Evolutionary conservation across 768 basidiomycete genomes (phyloP).

Genomic region (Kwoniella europaea): DNA sequence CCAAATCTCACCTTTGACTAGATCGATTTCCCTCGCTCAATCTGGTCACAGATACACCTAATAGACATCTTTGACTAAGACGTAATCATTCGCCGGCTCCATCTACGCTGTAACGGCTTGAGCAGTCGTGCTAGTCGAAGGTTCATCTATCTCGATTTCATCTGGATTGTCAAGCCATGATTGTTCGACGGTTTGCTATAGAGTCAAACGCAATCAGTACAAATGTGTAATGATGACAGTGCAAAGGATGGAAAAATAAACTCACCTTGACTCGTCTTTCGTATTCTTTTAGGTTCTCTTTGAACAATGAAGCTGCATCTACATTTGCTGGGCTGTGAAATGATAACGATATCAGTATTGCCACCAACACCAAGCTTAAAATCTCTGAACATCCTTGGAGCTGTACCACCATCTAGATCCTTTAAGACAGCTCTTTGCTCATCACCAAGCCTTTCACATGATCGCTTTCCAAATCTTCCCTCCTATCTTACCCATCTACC

Average conservation of each 20-base stretch:
- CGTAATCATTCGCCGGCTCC: background rate
- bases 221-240: background rate
- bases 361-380: background rate
- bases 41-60: too few species aligned
- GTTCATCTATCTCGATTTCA: constrained; percentile 32
- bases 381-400: too few species aligned
- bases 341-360: background rate
- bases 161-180: constrained; percentile 77
- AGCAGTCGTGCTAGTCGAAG: constrained; percentile 2
- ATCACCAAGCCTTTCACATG: too few species aligned
- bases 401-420: too few species aligned
- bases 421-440: too few species aligned
- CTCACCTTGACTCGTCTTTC: constrained; percentile 78
- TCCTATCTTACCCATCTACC: background rate
- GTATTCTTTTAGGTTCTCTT: constrained; percentile 99
- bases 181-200: constrained; percentile 75
- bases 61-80: too few species aligned
- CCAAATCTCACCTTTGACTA: too few species aligned
- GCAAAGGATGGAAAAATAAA: background rate
- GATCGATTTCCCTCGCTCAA: too few species aligned
- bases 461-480: too few species aligned
- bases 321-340: constrained; percentile 86
- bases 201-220: background rate
- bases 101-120: constrained; percentile 18
- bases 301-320: constrained; percentile 93